These are phyloP conservation scores for Haematococcus sp. DNA, from an alignment of 139 green algal genomes.

Conservation along the genomic window DNA sequence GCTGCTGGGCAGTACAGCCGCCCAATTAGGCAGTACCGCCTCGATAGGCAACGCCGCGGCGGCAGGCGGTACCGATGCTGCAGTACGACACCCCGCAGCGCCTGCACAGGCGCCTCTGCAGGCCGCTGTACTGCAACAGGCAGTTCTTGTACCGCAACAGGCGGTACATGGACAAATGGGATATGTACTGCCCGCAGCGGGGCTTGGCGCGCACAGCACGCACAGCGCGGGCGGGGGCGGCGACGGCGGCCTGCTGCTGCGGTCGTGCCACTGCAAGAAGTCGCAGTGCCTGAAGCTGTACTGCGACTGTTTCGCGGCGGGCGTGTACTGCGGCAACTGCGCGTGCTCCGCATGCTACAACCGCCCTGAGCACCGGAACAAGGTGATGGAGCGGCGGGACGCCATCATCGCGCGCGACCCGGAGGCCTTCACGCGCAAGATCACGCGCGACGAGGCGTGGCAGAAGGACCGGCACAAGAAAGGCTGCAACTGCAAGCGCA, in stretches of 20 bases:
- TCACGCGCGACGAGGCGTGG: not conserved
- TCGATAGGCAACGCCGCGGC: no score
- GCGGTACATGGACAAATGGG: no score
- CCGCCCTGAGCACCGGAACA: constrained; percentile 15
- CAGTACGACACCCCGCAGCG: no score
- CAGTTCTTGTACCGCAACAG: no score
- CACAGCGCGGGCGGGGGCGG: no score
- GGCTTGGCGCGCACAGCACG: no score
- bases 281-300: constrained; percentile 85
- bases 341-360: constrained; percentile 52
- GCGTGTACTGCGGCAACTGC: constrained; percentile 47
- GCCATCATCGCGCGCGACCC: constrained; percentile 40
- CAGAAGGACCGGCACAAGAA: constrained; percentile 27
- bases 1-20: no score
- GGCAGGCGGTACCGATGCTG: no score
- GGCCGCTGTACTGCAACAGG: no score
- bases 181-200: no score
- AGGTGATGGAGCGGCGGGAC: constrained; percentile 32
- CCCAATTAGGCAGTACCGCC: no score
- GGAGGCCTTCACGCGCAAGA: constrained; percentile 37
- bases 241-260: not conserved
- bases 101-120: no score
- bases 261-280: constrained; percentile 79
- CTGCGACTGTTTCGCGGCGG: constrained; percentile 64
- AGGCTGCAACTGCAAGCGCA: constrained; percentile 45